phyloP scores from a whole-genome alignment of 192 early-diverging fungal species.

The Entomortierella parvispora region DNA sequence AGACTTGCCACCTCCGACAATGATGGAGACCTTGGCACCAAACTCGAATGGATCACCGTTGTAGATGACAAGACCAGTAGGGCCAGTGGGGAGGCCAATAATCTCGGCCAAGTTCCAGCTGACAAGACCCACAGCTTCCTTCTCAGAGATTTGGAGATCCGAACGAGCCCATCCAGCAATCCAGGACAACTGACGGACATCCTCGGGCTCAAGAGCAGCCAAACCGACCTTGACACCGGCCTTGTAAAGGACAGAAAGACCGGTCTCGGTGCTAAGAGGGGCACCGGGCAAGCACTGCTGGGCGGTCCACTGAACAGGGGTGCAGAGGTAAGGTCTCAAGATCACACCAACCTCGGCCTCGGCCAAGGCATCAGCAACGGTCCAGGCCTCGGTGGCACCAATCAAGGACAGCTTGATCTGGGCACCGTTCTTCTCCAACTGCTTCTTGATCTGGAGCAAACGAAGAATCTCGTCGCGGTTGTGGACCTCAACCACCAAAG shows the following conservation, averaged over 20 bases:
- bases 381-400: conserved; percentile 75
- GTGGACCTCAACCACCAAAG: conserved; percentile 57
- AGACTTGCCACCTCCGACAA: conserved; percentile 66
- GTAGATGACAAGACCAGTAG: conserved; percentile 68
- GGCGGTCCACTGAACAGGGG: conserved; percentile 67
- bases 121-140: conserved; percentile 74
- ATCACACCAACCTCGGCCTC: conserved; percentile 69
- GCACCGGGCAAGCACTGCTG: conserved; percentile 68
- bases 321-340: conserved; percentile 70
- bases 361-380: conserved; percentile 68
- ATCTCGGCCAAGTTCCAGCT: conserved; percentile 79
- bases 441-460: conserved; percentile 67
- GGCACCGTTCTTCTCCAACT: conserved; percentile 48
- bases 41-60: conserved; percentile 74
- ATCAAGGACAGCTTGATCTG: conserved; percentile 61
- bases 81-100: conserved; percentile 55
- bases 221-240: conserved; percentile 72
- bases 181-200: conserved; percentile 75
- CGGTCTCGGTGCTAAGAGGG: conserved; percentile 60
- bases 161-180: conserved; percentile 80
- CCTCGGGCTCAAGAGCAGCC: conserved; percentile 60
- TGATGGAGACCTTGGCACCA: conserved; percentile 61
- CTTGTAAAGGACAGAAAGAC: conserved; percentile 60
- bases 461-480: conserved; percentile 74
- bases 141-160: conserved; percentile 57